These are phyloP conservation scores for Taphrina pruni DNA, from an alignment of 1,139 yeast species.

Conservation along the genomic window DNA sequence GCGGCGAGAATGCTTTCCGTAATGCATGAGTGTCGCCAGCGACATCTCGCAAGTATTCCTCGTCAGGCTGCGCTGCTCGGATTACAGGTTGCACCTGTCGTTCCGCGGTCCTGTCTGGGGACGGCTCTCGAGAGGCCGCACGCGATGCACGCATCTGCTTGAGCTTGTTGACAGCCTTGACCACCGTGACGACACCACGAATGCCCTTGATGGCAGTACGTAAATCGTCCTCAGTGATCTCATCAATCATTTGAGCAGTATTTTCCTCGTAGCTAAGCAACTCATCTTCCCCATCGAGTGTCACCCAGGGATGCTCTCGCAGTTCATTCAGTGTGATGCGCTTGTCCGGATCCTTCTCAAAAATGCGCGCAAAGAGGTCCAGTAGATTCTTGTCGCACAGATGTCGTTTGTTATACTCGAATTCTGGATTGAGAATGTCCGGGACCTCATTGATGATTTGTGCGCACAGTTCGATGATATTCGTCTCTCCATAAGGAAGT, in stretches of 20 bases:
- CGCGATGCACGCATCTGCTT: constrained; percentile 36
- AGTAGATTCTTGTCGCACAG: constrained; percentile 48
- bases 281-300: constrained; percentile 53
- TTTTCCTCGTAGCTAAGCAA: constrained; percentile 54
- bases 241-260: constrained; percentile 50
- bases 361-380: constrained; percentile 50
- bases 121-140: constrained; percentile 27
- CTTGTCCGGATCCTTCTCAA: constrained; percentile 62
- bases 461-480: constrained; percentile 60
- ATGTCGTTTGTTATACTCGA: constrained; percentile 48
- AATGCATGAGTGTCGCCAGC: constrained; percentile 2
- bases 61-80: constrained; percentile 7
- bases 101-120: constrained; percentile 5
- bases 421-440: constrained; percentile 44
- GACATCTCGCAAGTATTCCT: constrained; percentile 23
- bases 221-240: constrained; percentile 54
- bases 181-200: constrained; percentile 45
- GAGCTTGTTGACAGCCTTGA: constrained; percentile 43
- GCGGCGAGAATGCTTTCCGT: constrained; percentile 10
- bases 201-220: constrained; percentile 51
- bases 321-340: constrained; percentile 62
- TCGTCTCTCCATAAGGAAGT: constrained; percentile 54
- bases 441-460: constrained; percentile 49
- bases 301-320: constrained; percentile 66
- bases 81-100: neutral